Evolutionary conservation across 1,139 yeast species (phyloP), one percentile per base, ranked within the genome.

Genomic region (Kluyveromyces sp.): DNA sequence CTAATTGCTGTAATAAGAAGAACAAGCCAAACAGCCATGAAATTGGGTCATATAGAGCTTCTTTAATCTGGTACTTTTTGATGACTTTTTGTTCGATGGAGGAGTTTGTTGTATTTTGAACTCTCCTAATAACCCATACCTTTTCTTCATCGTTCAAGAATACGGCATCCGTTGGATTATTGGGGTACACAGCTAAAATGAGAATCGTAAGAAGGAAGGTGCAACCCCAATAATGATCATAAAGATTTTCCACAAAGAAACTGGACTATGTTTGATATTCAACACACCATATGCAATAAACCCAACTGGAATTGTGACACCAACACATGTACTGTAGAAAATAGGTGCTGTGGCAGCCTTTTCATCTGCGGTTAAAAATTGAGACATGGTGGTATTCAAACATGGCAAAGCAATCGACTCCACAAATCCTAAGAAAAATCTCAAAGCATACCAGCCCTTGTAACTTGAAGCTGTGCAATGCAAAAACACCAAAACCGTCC

Each of bases 231-330:
- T 68, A 39, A 72, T 70, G 29, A 70, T 65, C 63, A 66, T 67
- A 42, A 71, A 67, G 25, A 71, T 55, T 49, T 67, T 65, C 71
- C 73, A 71, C 7, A 57, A 55, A 29, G 67, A 65, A 26, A 69
- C 54, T 2, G 59, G 15, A n/a, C 25, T 26, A 3, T 65, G 51
- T 21, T 61, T 49, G 6, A 53, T 43, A 46, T 63, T 59, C 32
- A 71, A 49, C 1, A 69, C 66, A 30, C 76, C 77, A 48, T 69
- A 73, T 15, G 75, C 70, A 43, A 72, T 70, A 50, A 72, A 70
- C 3, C 75, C 75, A 37, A 68, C 65, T 6, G 75, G 75, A 45
- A 73, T 69, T 1, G 73, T 68, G 3, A 67, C 67, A 41, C 71
- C 72, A 49, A 71, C 56, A 53, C 75, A 71, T 3, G 74, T 64